Percentiles rank a stretch among this genome's conserved stretches.
These are phyloP conservation scores for Tieghemiomyces parasiticus DNA, from an alignment of 192 early-diverging fungal species.

Conservation along the genomic window DNA sequence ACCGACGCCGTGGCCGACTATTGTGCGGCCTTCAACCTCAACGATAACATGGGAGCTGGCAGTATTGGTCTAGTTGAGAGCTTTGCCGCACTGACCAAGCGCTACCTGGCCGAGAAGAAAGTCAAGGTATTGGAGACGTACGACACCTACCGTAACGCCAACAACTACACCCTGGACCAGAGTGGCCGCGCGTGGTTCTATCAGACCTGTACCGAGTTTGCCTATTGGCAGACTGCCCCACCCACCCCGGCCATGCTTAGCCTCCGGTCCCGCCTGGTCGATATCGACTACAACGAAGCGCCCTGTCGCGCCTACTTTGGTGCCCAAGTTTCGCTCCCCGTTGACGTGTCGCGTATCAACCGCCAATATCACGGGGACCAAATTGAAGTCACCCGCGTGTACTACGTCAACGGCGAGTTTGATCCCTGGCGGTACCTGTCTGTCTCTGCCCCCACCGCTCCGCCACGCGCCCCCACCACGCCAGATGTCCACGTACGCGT, in stretches of 20 bases:
- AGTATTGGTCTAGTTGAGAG: too few species aligned
- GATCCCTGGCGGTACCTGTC: slow-evolving; percentile 46
- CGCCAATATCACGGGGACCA: slow-evolving; percentile 19
- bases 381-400: slow-evolving; percentile 28
- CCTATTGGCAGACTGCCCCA: slow-evolving; percentile 42
- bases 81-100: slow-evolving; percentile 26
- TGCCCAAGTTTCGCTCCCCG: slow-evolving; percentile 13
- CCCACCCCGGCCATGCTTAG: slow-evolving; percentile 24
- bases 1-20: slow-evolving; percentile 14
- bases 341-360: slow-evolving; percentile 17
- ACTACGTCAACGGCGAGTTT: slow-evolving; percentile 48
- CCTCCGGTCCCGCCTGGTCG: slow-evolving; percentile 26
- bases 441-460: slow-evolving; percentile 15
- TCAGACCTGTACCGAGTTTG: slow-evolving; percentile 57
- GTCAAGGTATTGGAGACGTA: slow-evolving; percentile 21
- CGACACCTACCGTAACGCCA: slow-evolving; percentile 20
- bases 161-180: slow-evolving; percentile 21
- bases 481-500: neutral
- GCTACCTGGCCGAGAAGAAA: slow-evolving; percentile 20
- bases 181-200: slow-evolving; percentile 39
- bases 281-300: slow-evolving; percentile 22
- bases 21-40: slow-evolving; percentile 18
- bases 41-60: slow-evolving; percentile 19
- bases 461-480: neutral
- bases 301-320: slow-evolving; percentile 31